Conservation (phyloP, 2,329 filamentous ascomycete species). For the Talaromyces piceae region DNA sequence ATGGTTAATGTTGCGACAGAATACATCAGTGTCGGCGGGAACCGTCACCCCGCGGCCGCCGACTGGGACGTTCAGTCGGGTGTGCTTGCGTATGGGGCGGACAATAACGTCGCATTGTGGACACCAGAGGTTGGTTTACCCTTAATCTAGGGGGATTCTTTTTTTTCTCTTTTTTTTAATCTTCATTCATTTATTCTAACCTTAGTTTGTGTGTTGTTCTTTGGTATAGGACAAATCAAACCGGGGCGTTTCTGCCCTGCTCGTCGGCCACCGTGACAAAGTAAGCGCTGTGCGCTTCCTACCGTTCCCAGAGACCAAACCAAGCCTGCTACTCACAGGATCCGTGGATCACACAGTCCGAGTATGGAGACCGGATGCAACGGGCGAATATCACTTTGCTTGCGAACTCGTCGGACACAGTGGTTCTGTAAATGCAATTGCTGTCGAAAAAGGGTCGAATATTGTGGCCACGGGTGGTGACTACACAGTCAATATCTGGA, state of each 20-base stretch:
- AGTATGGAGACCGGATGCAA: slow-evolving; percentile 45
- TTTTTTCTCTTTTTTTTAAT: too few relatives aligned
- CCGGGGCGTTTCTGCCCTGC: slow-evolving; percentile 56
- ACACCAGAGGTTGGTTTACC: slow-evolving; percentile 57
- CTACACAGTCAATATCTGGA: slow-evolving; percentile 61
- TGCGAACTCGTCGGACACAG: slow-evolving; percentile 58
- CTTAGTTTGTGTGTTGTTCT: background rate
- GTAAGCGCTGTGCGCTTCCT: slow-evolving; percentile 83
- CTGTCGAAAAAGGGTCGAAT: slow-evolving; percentile 37
- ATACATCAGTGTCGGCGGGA: slow-evolving; percentile 72
- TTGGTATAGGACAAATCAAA: slow-evolving; percentile 36
- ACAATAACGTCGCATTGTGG: slow-evolving; percentile 86
- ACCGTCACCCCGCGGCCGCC: slow-evolving; percentile 79
- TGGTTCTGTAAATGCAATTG: slow-evolving; percentile 63
- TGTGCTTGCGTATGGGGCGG: slow-evolving; percentile 78
- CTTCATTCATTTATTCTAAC: too few relatives aligned
- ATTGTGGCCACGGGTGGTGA: slow-evolving; percentile 55
- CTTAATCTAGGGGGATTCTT: too few relatives aligned
- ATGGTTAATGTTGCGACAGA: slow-evolving; percentile 37
- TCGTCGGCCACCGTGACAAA: slow-evolving; percentile 68
- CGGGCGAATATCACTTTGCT: slow-evolving; percentile 28
- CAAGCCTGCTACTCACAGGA: slow-evolving; percentile 64
- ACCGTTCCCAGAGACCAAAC: slow-evolving; percentile 41
- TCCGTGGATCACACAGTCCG: slow-evolving; percentile 71
- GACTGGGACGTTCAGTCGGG: slow-evolving; percentile 71